phyloP scores from a whole-genome alignment of 495 filamentous ascomycete genomes.

The Schizothecium vesticola region DNA sequence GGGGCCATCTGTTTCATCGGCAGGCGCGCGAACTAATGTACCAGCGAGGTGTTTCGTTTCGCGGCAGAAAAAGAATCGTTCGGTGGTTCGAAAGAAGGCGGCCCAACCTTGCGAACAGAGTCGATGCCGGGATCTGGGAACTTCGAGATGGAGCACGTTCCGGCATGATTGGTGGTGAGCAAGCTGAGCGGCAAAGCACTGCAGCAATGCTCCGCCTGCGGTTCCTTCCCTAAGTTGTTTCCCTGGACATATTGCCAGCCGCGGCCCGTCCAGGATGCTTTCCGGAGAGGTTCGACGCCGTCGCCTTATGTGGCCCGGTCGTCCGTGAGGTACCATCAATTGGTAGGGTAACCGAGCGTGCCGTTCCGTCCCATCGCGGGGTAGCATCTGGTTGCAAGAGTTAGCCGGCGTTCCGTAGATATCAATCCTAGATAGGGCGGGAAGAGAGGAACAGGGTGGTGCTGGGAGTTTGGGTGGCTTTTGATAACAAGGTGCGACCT shows the following conservation, averaged over 20 bases:
- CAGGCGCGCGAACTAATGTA: neutral
- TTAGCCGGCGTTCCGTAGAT: neutral
- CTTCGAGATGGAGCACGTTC: conserved; percentile 26
- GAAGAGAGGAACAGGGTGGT: neutral
- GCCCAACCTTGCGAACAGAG: neutral
- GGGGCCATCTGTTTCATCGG: neutral
- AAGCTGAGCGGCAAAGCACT: conserved; percentile 13
- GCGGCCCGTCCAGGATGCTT: neutral
- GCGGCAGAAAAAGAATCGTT: neutral
- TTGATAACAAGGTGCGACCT: conserved; percentile 12
- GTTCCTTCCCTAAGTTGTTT: neutral
- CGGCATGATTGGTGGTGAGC: conserved; percentile 29
- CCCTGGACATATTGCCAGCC: conserved; percentile 4
- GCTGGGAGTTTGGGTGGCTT: neutral
- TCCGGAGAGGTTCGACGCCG: neutral
- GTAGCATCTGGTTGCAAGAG: neutral
- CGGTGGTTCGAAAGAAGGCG: neutral
- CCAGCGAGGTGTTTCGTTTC: neutral
- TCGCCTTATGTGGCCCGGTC: neutral
- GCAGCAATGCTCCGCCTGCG: conserved; percentile 11
- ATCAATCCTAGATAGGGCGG: no score
- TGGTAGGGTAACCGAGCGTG: conserved; percentile 1
- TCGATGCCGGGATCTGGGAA: conserved; percentile 10
- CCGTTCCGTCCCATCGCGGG: conserved; percentile 12
- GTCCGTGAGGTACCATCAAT: neutral